phyloP scores from a whole-genome alignment of 345 rosid species.

The Syzygium aromaticum region DNA sequence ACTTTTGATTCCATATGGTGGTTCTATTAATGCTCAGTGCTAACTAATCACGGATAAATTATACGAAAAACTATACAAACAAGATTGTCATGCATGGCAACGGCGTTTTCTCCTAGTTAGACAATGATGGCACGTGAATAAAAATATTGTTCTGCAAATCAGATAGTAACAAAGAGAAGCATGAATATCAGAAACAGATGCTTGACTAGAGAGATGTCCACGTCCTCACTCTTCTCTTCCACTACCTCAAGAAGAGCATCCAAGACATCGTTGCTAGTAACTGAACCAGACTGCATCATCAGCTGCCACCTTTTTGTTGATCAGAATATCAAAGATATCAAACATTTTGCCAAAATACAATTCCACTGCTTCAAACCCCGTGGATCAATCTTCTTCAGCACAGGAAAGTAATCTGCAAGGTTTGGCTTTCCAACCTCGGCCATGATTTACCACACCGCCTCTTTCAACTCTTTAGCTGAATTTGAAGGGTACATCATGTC shows the following conservation, averaged over 20 bases:
- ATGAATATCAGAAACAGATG: too few species aligned
- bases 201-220: neutral
- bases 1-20: too few species aligned
- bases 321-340: neutral
- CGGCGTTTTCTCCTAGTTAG: too few species aligned
- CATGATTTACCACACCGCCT: neutral
- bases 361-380: slow-evolving; percentile 10
- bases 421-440: too few species aligned
- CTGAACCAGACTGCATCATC: neutral
- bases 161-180: too few species aligned
- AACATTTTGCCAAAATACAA: slow-evolving; percentile 5
- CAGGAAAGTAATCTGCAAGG: too few species aligned
- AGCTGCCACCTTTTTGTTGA: neutral
- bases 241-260: slow-evolving; percentile 22
- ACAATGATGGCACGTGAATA: too few species aligned
- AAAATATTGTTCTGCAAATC: too few species aligned
- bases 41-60: too few species aligned
- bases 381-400: slow-evolving; percentile 7
- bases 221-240: slow-evolving; percentile 6
- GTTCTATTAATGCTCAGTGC: too few species aligned
- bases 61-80: too few species aligned
- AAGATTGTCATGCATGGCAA: too few species aligned
- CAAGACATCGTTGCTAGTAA: slow-evolving; percentile 15
- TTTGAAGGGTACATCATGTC: neutral
- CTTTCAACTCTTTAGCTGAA: neutral